Base-by-base conservation (phyloP, 495 filamentous ascomycete genomes). In the Penicillium flavigenum region DNA sequence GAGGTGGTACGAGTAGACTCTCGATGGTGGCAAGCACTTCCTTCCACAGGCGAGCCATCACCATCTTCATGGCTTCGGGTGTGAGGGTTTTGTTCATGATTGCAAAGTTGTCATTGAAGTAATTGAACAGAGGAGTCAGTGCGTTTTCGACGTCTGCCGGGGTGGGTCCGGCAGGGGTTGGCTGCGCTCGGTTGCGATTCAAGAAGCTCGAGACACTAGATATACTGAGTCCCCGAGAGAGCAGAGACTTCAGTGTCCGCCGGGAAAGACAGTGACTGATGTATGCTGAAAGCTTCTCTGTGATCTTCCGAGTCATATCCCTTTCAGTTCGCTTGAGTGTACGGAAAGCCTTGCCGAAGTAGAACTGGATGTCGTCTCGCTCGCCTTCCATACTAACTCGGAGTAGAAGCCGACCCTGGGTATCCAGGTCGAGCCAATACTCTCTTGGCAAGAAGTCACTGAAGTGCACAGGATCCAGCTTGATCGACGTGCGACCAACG, bases 31-130 rank as follows among this genome's bases (percentile, higher is more conserved):
- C 84, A 5, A 99, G 80, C 10, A 96, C 92, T 72, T 97, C 95
- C 70, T 99, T 99, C 95, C 95, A 99, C 14, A 99, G 72, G 39
- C 95, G 85, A 24, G 91, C 94, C 95, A 99, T 99, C 56, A 99
- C 92, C 72, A 92, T 89, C 56, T 89, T 82, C 94, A 99, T 96
- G 45, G 95, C 92, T 50, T 90, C 84, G 34, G 88, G 86, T 2
- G 95, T 98, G 29, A 99, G 79, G 1, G 92, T 96, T 70, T 91
- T 85, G 73, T 97, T 96, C 90, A 99, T 94, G 66, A 96, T 97
- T 38, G 91, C 92, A 65, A 99, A 99, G 65, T 99, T 99, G 69
- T 97, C 95, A 67, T 98, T 90, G 67, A 99, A 98, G 69, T 99
- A 99, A 53, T 86, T 84, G 63, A 97, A 95, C n/a, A 99, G 81